Conservation (phyloP, 2,329 filamentous ascomycete species). For the Sporothrix sp. region DNA sequence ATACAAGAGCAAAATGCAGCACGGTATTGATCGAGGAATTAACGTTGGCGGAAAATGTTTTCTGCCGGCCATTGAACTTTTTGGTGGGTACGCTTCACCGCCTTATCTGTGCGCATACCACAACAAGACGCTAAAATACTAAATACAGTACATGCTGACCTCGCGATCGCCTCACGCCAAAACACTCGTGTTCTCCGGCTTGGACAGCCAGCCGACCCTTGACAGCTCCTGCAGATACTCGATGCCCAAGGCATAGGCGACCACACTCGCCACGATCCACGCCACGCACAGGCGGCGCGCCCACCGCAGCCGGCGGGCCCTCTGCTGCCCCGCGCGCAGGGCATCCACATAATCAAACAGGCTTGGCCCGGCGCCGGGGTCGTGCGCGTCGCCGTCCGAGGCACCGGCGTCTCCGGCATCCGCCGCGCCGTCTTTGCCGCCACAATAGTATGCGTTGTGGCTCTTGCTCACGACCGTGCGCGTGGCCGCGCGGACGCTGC, state of each 20-base stretch:
- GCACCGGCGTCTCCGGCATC: background rate
- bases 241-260: background rate
- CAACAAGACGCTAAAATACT: background rate
- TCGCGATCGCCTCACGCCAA: background rate
- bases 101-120: background rate
- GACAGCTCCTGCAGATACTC: background rate
- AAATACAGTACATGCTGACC: background rate
- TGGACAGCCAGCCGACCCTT: too few species aligned
- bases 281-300: background rate
- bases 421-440: background rate
- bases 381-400: background rate
- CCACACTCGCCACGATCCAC: background rate
- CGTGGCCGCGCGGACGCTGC: slow-evolving; percentile 12
- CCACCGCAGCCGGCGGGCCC: background rate
- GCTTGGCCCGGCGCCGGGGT: background rate
- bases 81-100: background rate
- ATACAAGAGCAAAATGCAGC: too few species aligned
- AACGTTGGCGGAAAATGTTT: too few species aligned
- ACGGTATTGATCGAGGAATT: too few species aligned
- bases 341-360: slow-evolving; percentile 16
- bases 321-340: background rate
- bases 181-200: too few species aligned
- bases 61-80: slow-evolving; percentile 13
- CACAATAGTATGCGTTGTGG: slow-evolving; percentile 23
- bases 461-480: slow-evolving; percentile 20